Percentiles rank a stretch among this genome's conserved stretches.
These are phyloP conservation scores for Erodium moschatum DNA, from an alignment of 441 rosid species.

Conservation along the genomic window DNA sequence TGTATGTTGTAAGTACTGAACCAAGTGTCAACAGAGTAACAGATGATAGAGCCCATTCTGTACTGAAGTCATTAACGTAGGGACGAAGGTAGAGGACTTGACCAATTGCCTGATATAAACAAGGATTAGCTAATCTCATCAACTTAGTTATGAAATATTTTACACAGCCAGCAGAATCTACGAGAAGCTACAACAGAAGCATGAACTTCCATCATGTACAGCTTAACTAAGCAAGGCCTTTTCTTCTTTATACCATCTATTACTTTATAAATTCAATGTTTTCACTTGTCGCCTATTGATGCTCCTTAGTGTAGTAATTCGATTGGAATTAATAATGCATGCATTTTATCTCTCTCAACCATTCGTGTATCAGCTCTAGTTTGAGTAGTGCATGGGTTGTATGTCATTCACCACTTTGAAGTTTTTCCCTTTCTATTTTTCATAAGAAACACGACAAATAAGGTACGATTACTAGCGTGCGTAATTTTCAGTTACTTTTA, in stretches of 20 bases:
- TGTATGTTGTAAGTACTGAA: constrained; percentile 70
- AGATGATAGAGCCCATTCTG: constrained; percentile 84
- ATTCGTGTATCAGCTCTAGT: background rate
- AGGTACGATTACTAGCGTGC: too few species aligned
- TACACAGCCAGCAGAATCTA: background rate
- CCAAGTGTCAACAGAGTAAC: constrained; percentile 78
- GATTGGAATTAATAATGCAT: background rate
- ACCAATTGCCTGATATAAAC: constrained; percentile 62
- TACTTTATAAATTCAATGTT: background rate
- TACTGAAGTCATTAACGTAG: constrained; percentile 74
- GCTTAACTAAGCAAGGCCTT: background rate
- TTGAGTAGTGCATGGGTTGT: background rate
- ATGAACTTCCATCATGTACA: background rate
- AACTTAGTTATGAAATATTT: background rate
- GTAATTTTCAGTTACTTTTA: too few species aligned
- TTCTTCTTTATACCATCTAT: background rate
- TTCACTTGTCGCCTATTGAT: background rate
- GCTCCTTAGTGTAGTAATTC: background rate
- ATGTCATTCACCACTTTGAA: background rate
- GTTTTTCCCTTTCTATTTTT: background rate
- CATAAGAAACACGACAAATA: background rate
- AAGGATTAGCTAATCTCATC: background rate
- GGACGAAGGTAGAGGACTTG: constrained; percentile 87
- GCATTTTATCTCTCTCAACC: background rate
- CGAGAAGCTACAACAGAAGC: background rate